Conservation (phyloP, 257 asterid genomes). For the Echium plantagineum region DNA sequence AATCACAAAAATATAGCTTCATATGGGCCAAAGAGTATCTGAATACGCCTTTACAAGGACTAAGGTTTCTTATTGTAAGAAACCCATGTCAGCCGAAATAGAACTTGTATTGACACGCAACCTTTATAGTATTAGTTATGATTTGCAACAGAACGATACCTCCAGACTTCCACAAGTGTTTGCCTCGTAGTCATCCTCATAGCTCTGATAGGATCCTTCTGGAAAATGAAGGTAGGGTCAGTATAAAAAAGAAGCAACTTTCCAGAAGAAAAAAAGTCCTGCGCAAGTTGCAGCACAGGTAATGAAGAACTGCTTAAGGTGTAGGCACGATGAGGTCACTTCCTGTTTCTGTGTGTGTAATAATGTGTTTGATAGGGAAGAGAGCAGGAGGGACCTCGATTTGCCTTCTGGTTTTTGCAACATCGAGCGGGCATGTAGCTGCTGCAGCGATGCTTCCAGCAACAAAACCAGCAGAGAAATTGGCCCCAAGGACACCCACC, state of each 20-base stretch:
- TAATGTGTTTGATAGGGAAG: not conserved
- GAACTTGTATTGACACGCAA: not conserved
- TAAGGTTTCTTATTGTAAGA: too few species aligned
- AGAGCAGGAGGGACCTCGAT: constrained; percentile 56
- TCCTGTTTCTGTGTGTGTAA: not conserved
- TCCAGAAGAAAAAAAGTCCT: not conserved
- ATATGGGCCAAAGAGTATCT: too few species aligned
- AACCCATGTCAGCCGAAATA: not conserved
- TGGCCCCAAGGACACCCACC: constrained; percentile 53
- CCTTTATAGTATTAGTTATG: not conserved
- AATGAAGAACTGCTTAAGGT: not conserved
- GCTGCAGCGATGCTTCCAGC: constrained; percentile 99
- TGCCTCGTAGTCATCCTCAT: constrained; percentile 81
- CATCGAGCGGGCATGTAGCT: constrained; percentile 96
- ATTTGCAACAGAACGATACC: constrained; percentile 27
- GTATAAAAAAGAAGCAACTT: not conserved
- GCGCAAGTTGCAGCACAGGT: not conserved
- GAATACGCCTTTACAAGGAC: too few species aligned
- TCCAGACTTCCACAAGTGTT: constrained; percentile 78
- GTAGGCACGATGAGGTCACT: not conserved
- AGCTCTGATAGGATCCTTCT: constrained; percentile 76
- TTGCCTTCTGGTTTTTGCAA: constrained; percentile 93
- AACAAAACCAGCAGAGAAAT: constrained; percentile 84
- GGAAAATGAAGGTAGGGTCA: constrained; percentile 13
- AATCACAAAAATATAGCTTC: too few species aligned